Evolutionary conservation across 1,284 basidiomycete species (phyloP), one percentile per base, ranked within the genome.

Genomic region (Apiotrichum domesticum): DNA sequence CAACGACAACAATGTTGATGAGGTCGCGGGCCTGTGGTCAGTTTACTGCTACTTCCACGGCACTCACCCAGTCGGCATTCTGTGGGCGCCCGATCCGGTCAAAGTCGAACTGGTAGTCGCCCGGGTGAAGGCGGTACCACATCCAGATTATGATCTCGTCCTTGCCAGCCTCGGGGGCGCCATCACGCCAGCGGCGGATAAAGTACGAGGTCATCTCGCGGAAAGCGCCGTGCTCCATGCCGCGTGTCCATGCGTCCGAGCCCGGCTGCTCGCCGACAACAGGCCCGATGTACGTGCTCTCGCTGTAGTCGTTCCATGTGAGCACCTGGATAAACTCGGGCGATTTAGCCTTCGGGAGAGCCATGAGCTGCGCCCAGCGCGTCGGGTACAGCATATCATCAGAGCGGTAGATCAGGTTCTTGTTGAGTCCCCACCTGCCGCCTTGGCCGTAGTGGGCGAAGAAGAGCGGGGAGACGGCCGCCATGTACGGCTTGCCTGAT

Each of bases 401-500:
- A 3, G 75, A 76, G n/a, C 69, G 72, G 56, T 76, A 75, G 42
- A 77, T 73, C 66, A 66, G 75, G 63, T 76, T 76, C 73, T 78
- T 77, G 66, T 76, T 70, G 63, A 69, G 77, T 0, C 69, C 73
- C 69, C 68, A 77, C 29, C 66, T 54, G 6, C 74, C 74, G 13
- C 59, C 60, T 11, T 63, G 70, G 10, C 77, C 77, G 56, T 78
- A 78, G 59, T 78, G 76, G 4, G 84, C 84, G 65, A 82, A 84
- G 73, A 85, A 85, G 76, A 82, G 80, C 3, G 83, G 83, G 0
- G 82, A 83, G 10, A 84, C 78, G 3, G 81, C 79, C 0, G 83
- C 83, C 84, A 85, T 85, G 67, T 81, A 84, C 14, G 81, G 79
- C 50, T 80, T 79, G 1, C 73, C 68, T 42, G 61, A 58, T 3